Evolutionary conservation across 208 protist species (phyloP).

Genomic region (Strigomonas culicis): DNA sequence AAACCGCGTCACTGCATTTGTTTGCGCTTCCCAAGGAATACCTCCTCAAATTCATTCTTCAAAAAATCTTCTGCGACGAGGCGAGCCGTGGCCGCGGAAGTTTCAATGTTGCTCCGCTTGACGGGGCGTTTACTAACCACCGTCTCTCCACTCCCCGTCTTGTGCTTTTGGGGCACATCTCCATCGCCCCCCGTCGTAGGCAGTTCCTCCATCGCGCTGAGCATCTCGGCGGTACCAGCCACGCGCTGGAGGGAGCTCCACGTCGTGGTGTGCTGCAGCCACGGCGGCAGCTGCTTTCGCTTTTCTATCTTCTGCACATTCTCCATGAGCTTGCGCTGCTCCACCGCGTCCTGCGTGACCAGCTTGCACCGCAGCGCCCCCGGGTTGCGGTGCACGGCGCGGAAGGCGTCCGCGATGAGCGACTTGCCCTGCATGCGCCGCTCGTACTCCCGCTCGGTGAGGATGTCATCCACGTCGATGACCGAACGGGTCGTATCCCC

Average conservation of each 20-base stretch:
- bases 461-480: conserved; percentile 66
- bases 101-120: background rate
- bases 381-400: conserved; percentile 68
- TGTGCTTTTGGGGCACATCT: background rate
- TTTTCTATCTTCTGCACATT: conserved; percentile 72
- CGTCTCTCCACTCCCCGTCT: background rate
- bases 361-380: conserved; percentile 49
- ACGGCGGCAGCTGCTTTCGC: conserved; percentile 72
- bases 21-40: background rate
- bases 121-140: background rate
- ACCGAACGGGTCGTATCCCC: conserved; percentile 42
- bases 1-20: too few relatives aligned
- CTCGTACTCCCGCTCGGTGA: conserved; percentile 74
- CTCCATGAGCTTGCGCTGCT: conserved; percentile 29
- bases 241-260: conserved; percentile 10
- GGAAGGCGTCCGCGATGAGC: conserved; percentile 72
- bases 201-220: background rate
- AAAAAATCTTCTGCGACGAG: conserved; percentile 8
- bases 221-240: conserved; percentile 4
- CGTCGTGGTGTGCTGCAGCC: conserved; percentile 44
- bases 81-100: background rate
- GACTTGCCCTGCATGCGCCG: conserved; percentile 48
- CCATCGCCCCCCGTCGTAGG: background rate
- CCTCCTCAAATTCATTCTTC: background rate
- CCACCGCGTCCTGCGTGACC: conserved; percentile 40